Base-by-base conservation (phyloP, 352 stramenopile genomes). In the Pythium pyrilobum region DNA sequence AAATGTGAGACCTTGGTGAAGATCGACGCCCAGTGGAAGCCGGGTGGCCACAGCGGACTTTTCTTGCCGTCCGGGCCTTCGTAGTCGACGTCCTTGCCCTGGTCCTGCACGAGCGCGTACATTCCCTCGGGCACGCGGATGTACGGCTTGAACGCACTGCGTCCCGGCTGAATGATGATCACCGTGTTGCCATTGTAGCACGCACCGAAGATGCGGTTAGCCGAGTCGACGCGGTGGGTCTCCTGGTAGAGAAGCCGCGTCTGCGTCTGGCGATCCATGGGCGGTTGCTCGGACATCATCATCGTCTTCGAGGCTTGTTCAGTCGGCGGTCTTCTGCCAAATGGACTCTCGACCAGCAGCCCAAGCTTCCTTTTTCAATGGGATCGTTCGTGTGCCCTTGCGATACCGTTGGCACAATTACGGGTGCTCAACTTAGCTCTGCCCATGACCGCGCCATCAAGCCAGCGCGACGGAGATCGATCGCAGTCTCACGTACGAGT, bases 61-160 rank as follows among this genome's bases (percentile, higher is more conserved):
- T 54, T 67, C 25, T 44, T 70, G n/a, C 73, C 76, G 44, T 85
- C 72, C 1, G 68, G 52, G 36, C 66, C 42, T 39, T 67, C 41
- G 52, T 77, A 89, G 53, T 89, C 69, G 11, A 89, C 34, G 54
- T 95, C 85, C 7, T 78, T 74, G 31, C 87, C 87, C 67, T 93
- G 81, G 31, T 84, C 71, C 42, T 93, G 88, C 12, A 96, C 85
- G 13, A 96, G 74, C 15, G 82, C 87, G 56, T 96, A 96, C 45
- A 79, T 94, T 25, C 87, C 87, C 44, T 96, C 81, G 0, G 87
- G 87, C 11, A 96, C 83, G 32, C 81, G 83, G 48, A 96, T 89
- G 46, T 89, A 95, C 9, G 73, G 83, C 61, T 81, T 85, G 36
- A 92, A 60, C 6, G 61, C 62, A 33, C 59, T 80, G 4, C 73